phyloP scores from a whole-genome alignment of 768 basidiomycete species.

The Boletus rubroflammeus region DNA sequence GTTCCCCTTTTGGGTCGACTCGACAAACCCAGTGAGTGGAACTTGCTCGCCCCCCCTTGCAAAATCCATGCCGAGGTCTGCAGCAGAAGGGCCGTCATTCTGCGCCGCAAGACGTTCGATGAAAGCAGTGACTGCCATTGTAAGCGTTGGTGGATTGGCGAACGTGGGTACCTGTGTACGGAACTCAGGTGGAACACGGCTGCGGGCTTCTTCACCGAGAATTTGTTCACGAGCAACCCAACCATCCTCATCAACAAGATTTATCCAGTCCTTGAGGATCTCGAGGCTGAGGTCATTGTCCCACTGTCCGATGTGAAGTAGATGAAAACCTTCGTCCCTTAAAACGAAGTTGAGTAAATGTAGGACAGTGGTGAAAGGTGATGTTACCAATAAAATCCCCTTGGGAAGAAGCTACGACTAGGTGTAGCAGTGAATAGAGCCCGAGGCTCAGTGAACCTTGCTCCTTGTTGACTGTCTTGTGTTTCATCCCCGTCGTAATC shows the following conservation, averaged over 20 bases:
- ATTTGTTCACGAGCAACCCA: conserved; percentile 98
- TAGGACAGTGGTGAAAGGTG: not conserved
- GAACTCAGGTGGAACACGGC: conserved; percentile 89
- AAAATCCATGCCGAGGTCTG: conserved; percentile 64
- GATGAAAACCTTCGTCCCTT: conserved; percentile 97
- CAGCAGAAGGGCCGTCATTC: conserved; percentile 46
- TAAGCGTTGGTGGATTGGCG: conserved; percentile 92
- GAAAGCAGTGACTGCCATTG: conserved; percentile 90
- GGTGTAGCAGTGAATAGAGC: conserved; percentile 89
- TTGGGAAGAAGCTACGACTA: conserved; percentile 93
- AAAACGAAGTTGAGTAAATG: not conserved
- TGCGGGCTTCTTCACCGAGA: conserved; percentile 92
- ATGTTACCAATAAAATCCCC: conserved; percentile 91
- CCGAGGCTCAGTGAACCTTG: conserved; percentile 68
- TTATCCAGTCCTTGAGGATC: conserved; percentile 87
- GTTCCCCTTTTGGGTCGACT: conserved; percentile 34
- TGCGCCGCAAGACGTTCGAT: conserved; percentile 64
- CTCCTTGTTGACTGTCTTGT: conserved; percentile 44
- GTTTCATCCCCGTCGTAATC: conserved; percentile 37
- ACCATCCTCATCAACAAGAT: conserved; percentile 87
- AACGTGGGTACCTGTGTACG: conserved; percentile 90
- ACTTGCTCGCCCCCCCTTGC: conserved; percentile 51
- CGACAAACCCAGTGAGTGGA: conserved; percentile 36
- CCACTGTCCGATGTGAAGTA: conserved; percentile 88
- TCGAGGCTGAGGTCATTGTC: conserved; percentile 90